These are phyloP conservation scores for Phaeoacremonium minimum DNA, from an alignment of 2,329 filamentous ascomycete species.

Conservation along the genomic window DNA sequence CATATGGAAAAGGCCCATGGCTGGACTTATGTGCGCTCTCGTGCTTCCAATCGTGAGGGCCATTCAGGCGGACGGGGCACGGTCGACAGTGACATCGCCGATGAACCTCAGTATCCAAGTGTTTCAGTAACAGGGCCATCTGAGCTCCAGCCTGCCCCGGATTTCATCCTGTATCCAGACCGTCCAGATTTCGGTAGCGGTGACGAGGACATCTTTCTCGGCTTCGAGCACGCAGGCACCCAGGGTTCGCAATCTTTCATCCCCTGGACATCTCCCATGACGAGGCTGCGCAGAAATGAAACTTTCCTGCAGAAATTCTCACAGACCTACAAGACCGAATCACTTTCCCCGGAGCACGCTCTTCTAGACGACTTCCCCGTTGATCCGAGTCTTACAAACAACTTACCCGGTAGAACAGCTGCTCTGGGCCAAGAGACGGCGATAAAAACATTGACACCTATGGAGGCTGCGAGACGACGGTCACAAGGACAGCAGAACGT, in stretches of 20 bases:
- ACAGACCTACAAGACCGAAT: slow-evolving; percentile 11
- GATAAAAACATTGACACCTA: too few species aligned
- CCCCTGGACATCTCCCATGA: slow-evolving; percentile 14
- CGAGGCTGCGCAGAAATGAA: slow-evolving; percentile 15
- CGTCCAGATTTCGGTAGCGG: not conserved
- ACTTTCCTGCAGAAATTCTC: slow-evolving; percentile 17
- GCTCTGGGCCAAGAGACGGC: too few species aligned
- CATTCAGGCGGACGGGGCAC: too few species aligned
- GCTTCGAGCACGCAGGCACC: not conserved
- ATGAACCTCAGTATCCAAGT: too few species aligned
- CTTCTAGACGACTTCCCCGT: not conserved
- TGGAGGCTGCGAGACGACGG: too few species aligned
- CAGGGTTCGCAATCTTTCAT: slow-evolving; percentile 8
- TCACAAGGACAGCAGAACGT: too few species aligned
- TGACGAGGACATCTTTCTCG: not conserved
- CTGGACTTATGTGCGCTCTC: slow-evolving; percentile 68
- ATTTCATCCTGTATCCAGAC: slow-evolving; percentile 1
- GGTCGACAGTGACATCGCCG: too few species aligned
- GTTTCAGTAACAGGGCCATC: too few species aligned
- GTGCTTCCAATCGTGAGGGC: too few species aligned
- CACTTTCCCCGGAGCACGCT: not conserved
- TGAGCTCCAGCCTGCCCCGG: slow-evolving; percentile 8
- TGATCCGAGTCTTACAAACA: not conserved
- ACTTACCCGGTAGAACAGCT: too few species aligned
- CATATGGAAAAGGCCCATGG: slow-evolving; percentile 81